Evolutionary conservation across 805 yeast species (phyloP).

Genomic region (Candida silvatica): DNA sequence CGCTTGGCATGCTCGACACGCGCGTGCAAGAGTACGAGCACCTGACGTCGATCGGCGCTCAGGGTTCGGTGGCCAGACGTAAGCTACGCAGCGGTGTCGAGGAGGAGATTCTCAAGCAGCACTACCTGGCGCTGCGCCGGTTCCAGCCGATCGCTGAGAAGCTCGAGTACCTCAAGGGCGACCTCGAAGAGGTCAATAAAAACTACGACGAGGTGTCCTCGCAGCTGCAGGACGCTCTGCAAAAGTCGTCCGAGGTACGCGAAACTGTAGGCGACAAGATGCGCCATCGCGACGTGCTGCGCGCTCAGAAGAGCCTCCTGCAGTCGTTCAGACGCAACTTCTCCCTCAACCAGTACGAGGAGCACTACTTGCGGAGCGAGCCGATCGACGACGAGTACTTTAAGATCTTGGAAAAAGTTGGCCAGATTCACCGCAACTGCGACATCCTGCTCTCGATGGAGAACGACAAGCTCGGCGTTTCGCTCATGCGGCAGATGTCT

Average conservation of each 20-base stretch:
- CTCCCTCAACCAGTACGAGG: slow-evolving; percentile 65
- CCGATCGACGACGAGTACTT: slow-evolving; percentile 46
- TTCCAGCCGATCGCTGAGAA: slow-evolving; percentile 36
- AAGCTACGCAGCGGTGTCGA: slow-evolving; percentile 54
- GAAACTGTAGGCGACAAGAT: slow-evolving; percentile 16
- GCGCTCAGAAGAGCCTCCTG: slow-evolving; percentile 45
- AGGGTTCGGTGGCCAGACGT: slow-evolving; percentile 54
- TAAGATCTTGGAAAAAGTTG: slow-evolving; percentile 48
- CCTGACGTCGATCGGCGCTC: slow-evolving; percentile 21
- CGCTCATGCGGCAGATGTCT: slow-evolving; percentile 53
- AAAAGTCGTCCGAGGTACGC: slow-evolving; percentile 12
- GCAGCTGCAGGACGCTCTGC: slow-evolving; percentile 21
- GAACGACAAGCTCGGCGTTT: slow-evolving; percentile 55
- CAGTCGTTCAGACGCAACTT: slow-evolving; percentile 49
- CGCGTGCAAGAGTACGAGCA: slow-evolving; percentile 19
- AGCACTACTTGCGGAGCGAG: slow-evolving; percentile 41
- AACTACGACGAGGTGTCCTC: slow-evolving; percentile 15
- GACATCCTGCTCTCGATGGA: slow-evolving; percentile 63
- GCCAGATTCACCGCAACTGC: slow-evolving; percentile 57
- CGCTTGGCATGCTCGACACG: slow-evolving; percentile 15
- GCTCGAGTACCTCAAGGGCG: slow-evolving; percentile 24
- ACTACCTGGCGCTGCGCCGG: slow-evolving; percentile 37
- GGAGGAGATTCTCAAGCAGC: slow-evolving; percentile 47
- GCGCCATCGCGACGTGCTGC: slow-evolving; percentile 25
- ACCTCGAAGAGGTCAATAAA: slow-evolving; percentile 18